Conservation (phyloP, 805 yeast genomes). For the Cyberlindnera bimundalis region DNA sequence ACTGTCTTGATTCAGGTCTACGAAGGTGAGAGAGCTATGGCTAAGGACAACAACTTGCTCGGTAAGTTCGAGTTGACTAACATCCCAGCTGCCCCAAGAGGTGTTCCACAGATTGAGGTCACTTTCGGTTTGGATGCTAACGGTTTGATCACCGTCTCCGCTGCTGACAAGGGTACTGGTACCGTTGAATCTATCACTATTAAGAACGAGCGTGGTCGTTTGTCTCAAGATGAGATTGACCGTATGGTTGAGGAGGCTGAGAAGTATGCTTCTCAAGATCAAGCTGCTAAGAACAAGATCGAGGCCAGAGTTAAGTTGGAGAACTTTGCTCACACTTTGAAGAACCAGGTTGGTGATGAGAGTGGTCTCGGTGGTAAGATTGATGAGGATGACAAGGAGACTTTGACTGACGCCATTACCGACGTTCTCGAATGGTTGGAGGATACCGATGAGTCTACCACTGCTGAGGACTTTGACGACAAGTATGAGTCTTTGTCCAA, state of each 20-base stretch:
- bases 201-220: conserved; percentile 91
- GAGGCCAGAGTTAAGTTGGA: conserved; percentile 87
- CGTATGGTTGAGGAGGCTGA: conserved; percentile 98
- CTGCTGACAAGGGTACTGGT: conserved; percentile 93
- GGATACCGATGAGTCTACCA: conserved; percentile 80
- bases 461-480: conserved; percentile 90
- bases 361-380: conserved; percentile 71
- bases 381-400: conserved; percentile 88
- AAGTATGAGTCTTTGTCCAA: conserved; percentile 79
- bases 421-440: conserved; percentile 88
- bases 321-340: conserved; percentile 81
- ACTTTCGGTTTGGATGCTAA: conserved; percentile 86
- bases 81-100: conserved; percentile 90
- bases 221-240: conserved; percentile 90
- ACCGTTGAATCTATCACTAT: conserved; percentile 87
- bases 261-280: conserved; percentile 89
- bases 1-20: conserved; percentile 90
- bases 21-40: conserved; percentile 96
- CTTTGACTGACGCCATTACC: conserved; percentile 78
- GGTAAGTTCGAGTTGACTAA: conserved; percentile 86
- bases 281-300: conserved; percentile 74
- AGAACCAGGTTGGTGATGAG: conserved; percentile 59
- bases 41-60: conserved; percentile 86
- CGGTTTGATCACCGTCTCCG: conserved; percentile 82
- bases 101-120: conserved; percentile 87